Conservation (phyloP, 371 early-diverging fungal species). For the Blakeslea trispora region DNA sequence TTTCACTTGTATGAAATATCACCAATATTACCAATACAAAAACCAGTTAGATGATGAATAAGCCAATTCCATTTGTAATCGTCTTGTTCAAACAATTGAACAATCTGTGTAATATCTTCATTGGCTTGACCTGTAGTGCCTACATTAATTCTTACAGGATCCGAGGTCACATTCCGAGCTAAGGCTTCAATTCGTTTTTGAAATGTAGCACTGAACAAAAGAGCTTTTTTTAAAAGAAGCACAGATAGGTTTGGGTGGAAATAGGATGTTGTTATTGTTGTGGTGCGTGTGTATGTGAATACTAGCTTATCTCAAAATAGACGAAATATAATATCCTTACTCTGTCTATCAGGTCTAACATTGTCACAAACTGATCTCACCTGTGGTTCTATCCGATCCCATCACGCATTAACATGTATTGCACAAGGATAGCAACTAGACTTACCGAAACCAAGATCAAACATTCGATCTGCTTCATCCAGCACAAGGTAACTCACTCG, state of each 20-base stretch:
- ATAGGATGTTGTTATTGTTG: conserved; percentile 16
- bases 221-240: conserved; percentile 48
- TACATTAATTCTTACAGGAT: conserved; percentile 88
- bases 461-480: conserved; percentile 95
- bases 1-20: no score
- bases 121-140: conserved; percentile 74
- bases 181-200: conserved; percentile 93
- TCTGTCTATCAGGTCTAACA: conserved; percentile 75
- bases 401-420: no score
- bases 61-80: conserved; percentile 70
- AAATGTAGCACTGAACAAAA: conserved; percentile 99
- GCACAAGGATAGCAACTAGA: neutral
- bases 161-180: conserved; percentile 89
- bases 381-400: conserved; percentile 83
- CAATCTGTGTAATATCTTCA: conserved; percentile 76
- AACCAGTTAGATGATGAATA: conserved; percentile 47
- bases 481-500: conserved; percentile 92
- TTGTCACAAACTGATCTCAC: conserved; percentile 94
- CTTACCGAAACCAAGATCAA: conserved; percentile 95
- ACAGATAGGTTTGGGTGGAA: no score
- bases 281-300: neutral
- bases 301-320: neutral
- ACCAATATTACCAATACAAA: conserved; percentile 57
- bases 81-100: conserved; percentile 65
- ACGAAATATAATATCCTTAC: conserved; percentile 43